Conservation (phyloP, 2,329 filamentous ascomycete genomes). For the Zymoseptoria passerinii region DNA sequence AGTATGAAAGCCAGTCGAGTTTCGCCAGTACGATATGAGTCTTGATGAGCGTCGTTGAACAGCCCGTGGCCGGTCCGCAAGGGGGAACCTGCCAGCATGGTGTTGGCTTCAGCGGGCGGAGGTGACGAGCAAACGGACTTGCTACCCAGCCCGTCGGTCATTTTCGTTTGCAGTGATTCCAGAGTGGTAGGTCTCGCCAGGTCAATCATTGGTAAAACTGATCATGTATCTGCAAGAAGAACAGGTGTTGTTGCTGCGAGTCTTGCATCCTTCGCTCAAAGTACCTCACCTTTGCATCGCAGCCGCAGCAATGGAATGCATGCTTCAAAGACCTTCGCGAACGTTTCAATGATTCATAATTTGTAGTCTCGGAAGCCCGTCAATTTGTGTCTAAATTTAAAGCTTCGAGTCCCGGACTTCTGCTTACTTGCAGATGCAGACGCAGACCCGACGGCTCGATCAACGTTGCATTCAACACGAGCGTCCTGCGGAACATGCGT, state of each 20-base stretch:
- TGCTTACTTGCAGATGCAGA: not conserved
- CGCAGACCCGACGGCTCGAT: not conserved
- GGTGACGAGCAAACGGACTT: not conserved
- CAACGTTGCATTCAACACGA: not conserved
- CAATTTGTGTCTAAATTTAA: not conserved
- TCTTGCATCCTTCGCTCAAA: not conserved
- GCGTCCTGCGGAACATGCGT: not conserved
- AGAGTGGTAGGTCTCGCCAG: too few species aligned
- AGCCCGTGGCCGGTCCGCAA: not conserved
- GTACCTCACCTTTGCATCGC: not conserved
- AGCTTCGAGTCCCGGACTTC: not conserved
- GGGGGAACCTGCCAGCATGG: not conserved
- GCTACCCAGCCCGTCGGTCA: not conserved
- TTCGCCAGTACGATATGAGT: not conserved
- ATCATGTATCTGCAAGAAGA: not conserved
- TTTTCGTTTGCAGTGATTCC: not conserved
- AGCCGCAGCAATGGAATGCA: not conserved
- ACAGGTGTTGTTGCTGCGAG: not conserved
- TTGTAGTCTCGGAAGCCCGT: not conserved
- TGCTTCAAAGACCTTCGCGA: not conserved
- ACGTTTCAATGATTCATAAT: not conserved
- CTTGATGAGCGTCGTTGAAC: too few species aligned
- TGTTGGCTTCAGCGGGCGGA: not conserved
- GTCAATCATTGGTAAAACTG: not conserved
- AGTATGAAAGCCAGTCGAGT: not conserved